Evolutionary conservation across 2,329 filamentous ascomycete species (phyloP).

Genomic region (Colletotrichum sp.): DNA sequence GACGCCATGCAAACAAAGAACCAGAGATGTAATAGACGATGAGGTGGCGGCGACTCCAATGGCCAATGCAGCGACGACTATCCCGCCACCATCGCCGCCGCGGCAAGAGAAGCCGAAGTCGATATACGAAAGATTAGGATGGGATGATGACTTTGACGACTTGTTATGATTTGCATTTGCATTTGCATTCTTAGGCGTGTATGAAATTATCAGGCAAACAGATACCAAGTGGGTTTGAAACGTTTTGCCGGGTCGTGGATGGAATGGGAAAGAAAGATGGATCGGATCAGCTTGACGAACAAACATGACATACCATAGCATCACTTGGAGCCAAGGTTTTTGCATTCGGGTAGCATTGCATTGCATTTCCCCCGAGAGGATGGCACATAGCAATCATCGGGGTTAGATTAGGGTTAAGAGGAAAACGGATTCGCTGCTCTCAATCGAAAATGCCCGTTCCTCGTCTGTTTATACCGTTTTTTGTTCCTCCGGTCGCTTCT

Average conservation of each 20-base stretch:
- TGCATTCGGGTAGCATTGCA: not conserved
- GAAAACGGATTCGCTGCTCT: not conserved
- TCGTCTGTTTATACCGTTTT: not conserved
- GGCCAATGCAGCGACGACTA: not conserved
- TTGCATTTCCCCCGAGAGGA: not conserved
- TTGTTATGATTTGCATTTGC: conserved; percentile 33
- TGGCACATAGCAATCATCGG: not conserved
- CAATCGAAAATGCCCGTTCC: not conserved
- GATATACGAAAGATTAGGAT: conserved; percentile 61
- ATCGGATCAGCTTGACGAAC: conserved; percentile 8
- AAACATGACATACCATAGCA: conserved; percentile 10
- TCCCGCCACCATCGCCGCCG: not conserved
- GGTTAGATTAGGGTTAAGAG: not conserved
- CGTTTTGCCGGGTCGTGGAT: not conserved
- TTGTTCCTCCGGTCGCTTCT: conserved; percentile 26
- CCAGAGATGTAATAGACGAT: conserved; percentile 19
- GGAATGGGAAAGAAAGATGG: not conserved
- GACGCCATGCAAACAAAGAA: conserved; percentile 42
- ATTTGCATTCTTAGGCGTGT: conserved; percentile 21
- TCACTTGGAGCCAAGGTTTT: not conserved
- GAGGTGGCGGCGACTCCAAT: conserved; percentile 16
- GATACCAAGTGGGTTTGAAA: conserved; percentile 10
- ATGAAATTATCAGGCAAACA: conserved; percentile 4
- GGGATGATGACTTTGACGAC: conserved; percentile 62
- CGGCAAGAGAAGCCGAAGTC: conserved; percentile 37